phyloP scores from a whole-genome alignment of 495 filamentous ascomycete species.

The Tuber calosporum region DNA sequence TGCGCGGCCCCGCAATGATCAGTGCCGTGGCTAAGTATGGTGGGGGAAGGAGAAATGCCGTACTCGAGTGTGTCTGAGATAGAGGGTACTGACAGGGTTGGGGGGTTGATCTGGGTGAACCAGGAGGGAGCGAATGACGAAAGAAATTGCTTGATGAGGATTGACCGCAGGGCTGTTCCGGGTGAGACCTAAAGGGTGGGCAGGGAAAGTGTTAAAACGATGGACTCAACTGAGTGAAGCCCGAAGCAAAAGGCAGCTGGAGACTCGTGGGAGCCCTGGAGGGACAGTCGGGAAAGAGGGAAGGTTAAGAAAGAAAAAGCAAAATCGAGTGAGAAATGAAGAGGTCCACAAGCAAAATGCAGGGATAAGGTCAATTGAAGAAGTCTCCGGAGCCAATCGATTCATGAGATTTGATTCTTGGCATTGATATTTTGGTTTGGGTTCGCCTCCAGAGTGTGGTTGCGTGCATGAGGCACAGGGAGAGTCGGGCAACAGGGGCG shows the following conservation, averaged over 20 bases:
- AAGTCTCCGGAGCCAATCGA: not conserved
- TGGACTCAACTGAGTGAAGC: not conserved
- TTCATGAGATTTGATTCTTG: not conserved
- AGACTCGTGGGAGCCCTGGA: not conserved
- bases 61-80: not conserved
- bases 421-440: not conserved
- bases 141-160: not conserved
- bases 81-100: not conserved
- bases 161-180: not conserved
- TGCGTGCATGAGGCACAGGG: not conserved
- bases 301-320: not conserved
- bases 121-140: not conserved
- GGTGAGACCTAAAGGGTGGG: not conserved
- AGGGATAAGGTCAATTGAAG: not conserved
- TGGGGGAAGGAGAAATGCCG: not conserved
- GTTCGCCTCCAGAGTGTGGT: not conserved
- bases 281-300: not conserved
- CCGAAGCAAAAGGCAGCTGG: slow-evolving; percentile 5
- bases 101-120: not conserved
- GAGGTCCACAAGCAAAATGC: not conserved
- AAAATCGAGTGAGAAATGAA: slow-evolving; percentile 2
- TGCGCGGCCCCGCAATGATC: not conserved
- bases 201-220: not conserved
- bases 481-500: not conserved
- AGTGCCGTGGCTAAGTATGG: not conserved